Evolutionary conservation across 148 eudicot genomes (phyloP), one percentile per base, ranked within the genome.

Genomic region (Fagopyrum esculentum): DNA sequence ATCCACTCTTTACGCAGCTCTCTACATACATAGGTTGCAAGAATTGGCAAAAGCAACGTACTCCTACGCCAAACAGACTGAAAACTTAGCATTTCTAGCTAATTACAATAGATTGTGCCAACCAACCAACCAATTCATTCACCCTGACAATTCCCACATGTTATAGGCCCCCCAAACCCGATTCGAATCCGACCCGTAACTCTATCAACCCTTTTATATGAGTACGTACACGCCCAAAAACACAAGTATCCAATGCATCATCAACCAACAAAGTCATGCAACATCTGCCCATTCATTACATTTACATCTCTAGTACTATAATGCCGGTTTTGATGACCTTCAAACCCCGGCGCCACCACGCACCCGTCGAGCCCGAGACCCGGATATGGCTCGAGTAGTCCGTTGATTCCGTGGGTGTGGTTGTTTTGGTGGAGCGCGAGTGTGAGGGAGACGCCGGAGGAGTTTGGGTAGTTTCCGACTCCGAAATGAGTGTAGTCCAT

Each of bases 221-320:
- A 1, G 40, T 35, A 35, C 40, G 40, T 35, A 30, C 35, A 30
- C 35, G 35, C 35, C 35, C 35, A 30, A 30, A 30, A 30, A 30
- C 35, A 30, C 35, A 30, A 30, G 35, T 30, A 35, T 35, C 40
- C 40, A 35, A 35, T 35, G 40, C 19, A 59, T 5, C 61, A 22
- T 57, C 43, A 59, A 22, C 77, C 69, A 60, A 59, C 77, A 63
- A 75, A 75, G 54, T 75, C 77, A 63, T 75, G 77, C 77, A 75
- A 75, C 1, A 61, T 26, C 52, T 75, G 77, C 59, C 77, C 77
- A 52, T 66, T 66, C 61, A 56, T 54, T 6, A 74, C 73, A 70
- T 70, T 54, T 6, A 74, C 66, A 30, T 64, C 70, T 45, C 70
- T 64, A 8, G 57, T 12, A 60, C 26, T 45, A n/a, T 59, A 57